These are phyloP conservation scores for Crotalaria pallida DNA, from an alignment of 306 rosid species.

Conservation along the genomic window DNA sequence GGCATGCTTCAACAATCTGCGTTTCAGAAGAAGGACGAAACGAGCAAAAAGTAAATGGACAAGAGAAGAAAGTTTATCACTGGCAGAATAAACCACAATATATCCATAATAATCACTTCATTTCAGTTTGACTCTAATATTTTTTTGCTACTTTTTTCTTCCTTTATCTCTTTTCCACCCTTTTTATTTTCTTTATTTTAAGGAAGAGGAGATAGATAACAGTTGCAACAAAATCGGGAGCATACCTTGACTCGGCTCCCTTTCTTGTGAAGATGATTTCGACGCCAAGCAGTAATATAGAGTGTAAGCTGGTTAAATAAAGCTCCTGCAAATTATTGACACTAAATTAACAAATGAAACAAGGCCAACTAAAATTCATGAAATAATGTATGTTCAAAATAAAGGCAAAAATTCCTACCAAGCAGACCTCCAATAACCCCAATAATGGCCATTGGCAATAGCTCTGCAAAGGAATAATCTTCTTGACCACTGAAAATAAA, in stretches of 20 bases:
- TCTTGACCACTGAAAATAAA: conserved; percentile 83
- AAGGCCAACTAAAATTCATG: not conserved
- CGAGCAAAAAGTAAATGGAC: not conserved
- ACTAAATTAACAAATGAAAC: conserved; percentile 18
- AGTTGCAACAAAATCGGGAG: conserved; percentile 7
- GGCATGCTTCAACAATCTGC: conserved; percentile 94
- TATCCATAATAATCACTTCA: not conserved
- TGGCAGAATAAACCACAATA: conserved; percentile 8
- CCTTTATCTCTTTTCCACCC: conserved; percentile 3
- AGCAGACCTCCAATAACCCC: conserved; percentile 94
- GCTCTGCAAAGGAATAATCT: conserved; percentile 90
- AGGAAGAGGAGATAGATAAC: conserved; percentile 3
- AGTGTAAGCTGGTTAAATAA: conserved; percentile 90
- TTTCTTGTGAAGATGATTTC: conserved; percentile 82
- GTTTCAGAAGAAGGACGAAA: conserved; percentile 5
- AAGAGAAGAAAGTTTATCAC: conserved; percentile 12
- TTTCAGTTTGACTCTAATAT: not conserved
- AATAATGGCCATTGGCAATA: conserved; percentile 92
- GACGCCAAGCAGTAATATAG: conserved; percentile 78
- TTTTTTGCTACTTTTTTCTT: not conserved
- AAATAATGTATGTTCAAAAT: not conserved
- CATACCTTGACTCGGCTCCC: conserved; percentile 84
- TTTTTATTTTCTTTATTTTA: conserved; percentile 3
- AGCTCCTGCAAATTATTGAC: conserved; percentile 56
- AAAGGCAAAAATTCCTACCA: conserved; percentile 39